These are phyloP conservation scores for Cucumis hystrix DNA, from an alignment of 306 rosid species.

Conservation along the genomic window DNA sequence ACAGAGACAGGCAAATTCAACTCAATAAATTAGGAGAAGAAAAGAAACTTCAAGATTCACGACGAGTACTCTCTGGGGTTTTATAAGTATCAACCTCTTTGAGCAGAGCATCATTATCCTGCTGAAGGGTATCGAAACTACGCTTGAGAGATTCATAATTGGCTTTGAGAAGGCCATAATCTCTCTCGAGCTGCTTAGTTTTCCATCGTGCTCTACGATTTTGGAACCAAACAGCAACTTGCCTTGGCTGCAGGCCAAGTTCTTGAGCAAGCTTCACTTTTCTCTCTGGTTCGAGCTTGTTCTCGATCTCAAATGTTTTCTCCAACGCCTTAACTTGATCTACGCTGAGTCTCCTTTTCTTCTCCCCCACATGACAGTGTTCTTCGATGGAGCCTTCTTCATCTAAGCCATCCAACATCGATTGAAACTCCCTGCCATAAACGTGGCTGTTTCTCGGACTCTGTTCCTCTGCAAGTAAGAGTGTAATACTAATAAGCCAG, in stretches of 20 bases:
- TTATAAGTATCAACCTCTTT: conserved; percentile 34
- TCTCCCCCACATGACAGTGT: conserved; percentile 50
- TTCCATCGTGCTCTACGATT: conserved; percentile 97
- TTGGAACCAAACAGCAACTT: conserved; percentile 97
- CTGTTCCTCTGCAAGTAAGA: conserved; percentile 17
- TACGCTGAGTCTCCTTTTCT: conserved; percentile 65
- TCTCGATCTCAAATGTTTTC: conserved; percentile 90
- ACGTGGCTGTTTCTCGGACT: conserved; percentile 14
- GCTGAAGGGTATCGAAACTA: conserved; percentile 42
- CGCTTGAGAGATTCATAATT: conserved; percentile 54
- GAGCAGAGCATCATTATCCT: conserved; percentile 52
- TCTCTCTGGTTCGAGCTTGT: conserved; percentile 92
- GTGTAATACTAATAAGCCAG: neutral
- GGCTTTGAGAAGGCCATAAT: conserved; percentile 66
- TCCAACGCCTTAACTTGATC: conserved; percentile 93
- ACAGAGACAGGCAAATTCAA: neutral
- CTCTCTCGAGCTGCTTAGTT: conserved; percentile 89
- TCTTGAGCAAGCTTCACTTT: conserved; percentile 83
- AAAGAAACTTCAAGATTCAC: neutral
- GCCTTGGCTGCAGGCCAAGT: conserved; percentile 84
- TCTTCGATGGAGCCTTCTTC: conserved; percentile 65
- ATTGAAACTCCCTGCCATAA: conserved; percentile 56
- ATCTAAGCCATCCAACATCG: conserved; percentile 68
- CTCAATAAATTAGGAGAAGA: neutral
- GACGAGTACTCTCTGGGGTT: neutral